A percentile compares a stretch with the other conserved stretches of the same genome.
phyloP scores from a whole-genome alignment of 306 rosid genomes.

The Malus orientalis region DNA sequence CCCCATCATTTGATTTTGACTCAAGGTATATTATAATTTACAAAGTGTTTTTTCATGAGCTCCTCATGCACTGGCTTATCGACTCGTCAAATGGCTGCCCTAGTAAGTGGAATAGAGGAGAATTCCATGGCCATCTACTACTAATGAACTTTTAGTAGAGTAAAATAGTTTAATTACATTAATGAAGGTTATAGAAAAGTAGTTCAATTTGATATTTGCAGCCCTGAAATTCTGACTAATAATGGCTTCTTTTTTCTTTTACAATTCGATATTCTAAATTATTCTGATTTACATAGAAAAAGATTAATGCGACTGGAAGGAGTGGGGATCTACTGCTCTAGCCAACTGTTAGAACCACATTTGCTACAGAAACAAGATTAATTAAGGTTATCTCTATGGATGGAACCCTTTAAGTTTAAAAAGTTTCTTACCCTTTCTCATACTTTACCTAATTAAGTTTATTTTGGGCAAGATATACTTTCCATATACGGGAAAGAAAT shows the following conservation, averaged over 20 bases:
- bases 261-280: too few species aligned
- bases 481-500: neutral
- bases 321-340: too few species aligned
- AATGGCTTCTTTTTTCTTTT: neutral
- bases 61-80: conserved; percentile 6
- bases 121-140: neutral
- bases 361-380: neutral
- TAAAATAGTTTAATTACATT: neutral
- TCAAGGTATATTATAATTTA: neutral
- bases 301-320: too few species aligned
- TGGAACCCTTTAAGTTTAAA: too few species aligned
- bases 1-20: conserved; percentile 23
- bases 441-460: neutral
- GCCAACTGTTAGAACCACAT: neutral
- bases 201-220: neutral
- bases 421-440: neutral
- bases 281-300: too few species aligned
- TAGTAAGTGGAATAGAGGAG: neutral
- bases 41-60: neutral
- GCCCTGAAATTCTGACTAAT: neutral
- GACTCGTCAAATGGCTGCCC: conserved; percentile 6
- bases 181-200: neutral
- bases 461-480: neutral
- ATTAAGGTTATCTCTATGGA: neutral
- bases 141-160: neutral